These are phyloP conservation scores for Podospora bellae-mahoneyi DNA, from an alignment of 495 filamentous ascomycete species.

Conservation along the genomic window DNA sequence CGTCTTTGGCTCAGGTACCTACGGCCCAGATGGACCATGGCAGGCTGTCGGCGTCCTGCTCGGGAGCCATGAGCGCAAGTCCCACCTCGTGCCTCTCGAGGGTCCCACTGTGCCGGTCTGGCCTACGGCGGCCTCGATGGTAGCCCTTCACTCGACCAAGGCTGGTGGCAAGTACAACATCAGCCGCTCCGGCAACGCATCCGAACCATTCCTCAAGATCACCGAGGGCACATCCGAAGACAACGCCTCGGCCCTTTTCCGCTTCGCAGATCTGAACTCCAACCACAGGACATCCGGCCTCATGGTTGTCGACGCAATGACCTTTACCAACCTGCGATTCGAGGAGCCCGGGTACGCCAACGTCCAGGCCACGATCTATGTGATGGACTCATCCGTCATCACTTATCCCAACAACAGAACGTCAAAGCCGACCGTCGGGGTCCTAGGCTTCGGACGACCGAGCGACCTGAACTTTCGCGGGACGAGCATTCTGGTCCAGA, in stretches of 20 bases:
- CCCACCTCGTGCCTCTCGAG: neutral
- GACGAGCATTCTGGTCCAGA: slow-evolving; percentile 16
- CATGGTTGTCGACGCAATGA: slow-evolving; percentile 10
- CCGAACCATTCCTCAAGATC: too few relatives aligned
- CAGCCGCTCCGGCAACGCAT: too few relatives aligned
- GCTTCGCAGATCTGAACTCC: too few relatives aligned
- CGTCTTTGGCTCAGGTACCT: neutral
- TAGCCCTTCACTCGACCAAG: too few relatives aligned
- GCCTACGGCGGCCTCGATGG: too few relatives aligned
- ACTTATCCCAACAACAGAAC: too few relatives aligned
- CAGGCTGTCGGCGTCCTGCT: slow-evolving; percentile 25
- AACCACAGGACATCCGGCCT: too few relatives aligned
- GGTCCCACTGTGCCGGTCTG: neutral
- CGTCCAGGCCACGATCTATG: slow-evolving; percentile 17
- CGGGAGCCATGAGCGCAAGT: slow-evolving; percentile 15
- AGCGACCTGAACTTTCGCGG: neutral
- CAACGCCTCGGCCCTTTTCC: too few relatives aligned
- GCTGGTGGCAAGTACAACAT: too few relatives aligned
- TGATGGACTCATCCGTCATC: slow-evolving; percentile 9
- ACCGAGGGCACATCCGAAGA: too few relatives aligned
- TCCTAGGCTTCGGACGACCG: neutral
- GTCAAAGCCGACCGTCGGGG: too few relatives aligned
- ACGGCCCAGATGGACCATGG: slow-evolving; percentile 38
- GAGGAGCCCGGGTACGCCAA: slow-evolving; percentile 14
- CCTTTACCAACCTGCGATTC: slow-evolving; percentile 14